Conservation (phyloP, 164 flowering plant genomes). For the Tetrastigma voinierianum region DNA sequence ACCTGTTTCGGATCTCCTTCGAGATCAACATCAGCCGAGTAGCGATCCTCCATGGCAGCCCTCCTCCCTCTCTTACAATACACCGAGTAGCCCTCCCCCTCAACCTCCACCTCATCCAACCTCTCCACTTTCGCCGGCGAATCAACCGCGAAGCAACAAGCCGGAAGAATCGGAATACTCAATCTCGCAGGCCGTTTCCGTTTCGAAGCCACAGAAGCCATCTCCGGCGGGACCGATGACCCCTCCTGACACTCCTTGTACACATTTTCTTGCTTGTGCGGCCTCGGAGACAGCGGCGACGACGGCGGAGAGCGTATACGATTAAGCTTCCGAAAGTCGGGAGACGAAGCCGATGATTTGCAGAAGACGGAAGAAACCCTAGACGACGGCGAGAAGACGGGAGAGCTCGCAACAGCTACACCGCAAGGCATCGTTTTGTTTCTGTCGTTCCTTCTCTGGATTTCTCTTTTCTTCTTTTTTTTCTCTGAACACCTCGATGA, state of each 20-base stretch:
- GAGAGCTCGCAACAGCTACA: constrained; percentile 30
- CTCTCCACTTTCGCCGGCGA: constrained; percentile 10
- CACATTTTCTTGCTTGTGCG: not conserved
- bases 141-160: constrained; percentile 13
- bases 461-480: not conserved
- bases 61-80: constrained; percentile 52
- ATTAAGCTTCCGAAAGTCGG: constrained; percentile 6
- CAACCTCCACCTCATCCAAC: constrained; percentile 37
- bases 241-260: not conserved
- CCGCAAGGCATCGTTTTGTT: constrained; percentile 31
- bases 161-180: constrained; percentile 27
- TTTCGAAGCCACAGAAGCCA: constrained; percentile 32
- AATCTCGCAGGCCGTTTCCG: constrained; percentile 58
- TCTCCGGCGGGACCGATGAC: not conserved
- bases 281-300: not conserved
- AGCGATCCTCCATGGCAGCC: constrained; percentile 56
- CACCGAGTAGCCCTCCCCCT: constrained; percentile 45
- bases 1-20: constrained; percentile 46
- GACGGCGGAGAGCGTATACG: constrained; percentile 13
- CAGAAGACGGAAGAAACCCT: constrained; percentile 26
- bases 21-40: constrained; percentile 34
- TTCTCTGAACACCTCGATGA: not conserved
- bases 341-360: constrained; percentile 13
- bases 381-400: constrained; percentile 34
- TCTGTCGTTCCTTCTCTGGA: not conserved